These are phyloP conservation scores for Colletotrichum sp. DNA, from an alignment of 2,329 filamentous ascomycete species.

Conservation along the genomic window DNA sequence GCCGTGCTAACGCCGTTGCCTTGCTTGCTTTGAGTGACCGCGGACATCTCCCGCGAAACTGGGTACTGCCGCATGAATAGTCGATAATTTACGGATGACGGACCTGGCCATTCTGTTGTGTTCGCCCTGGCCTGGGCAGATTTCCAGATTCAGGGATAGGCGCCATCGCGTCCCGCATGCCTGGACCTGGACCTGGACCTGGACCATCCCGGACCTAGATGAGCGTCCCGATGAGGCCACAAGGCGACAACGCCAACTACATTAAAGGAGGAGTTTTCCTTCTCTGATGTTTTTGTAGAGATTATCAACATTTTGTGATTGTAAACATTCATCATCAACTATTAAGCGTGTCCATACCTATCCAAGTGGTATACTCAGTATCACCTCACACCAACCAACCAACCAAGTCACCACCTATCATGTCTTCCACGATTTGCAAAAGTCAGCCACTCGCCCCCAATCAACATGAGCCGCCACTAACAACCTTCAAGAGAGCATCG, in stretches of 20 bases:
- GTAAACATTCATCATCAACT: not conserved
- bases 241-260: slow-evolving; percentile 23
- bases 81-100: not conserved
- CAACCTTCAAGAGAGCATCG: slow-evolving; percentile 13
- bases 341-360: not conserved
- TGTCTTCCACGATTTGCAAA: slow-evolving; percentile 12
- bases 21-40: not conserved
- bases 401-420: not conserved
- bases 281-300: not conserved
- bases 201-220: slow-evolving; percentile 13
- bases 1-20: not conserved
- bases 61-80: slow-evolving; percentile 4
- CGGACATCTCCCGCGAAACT: slow-evolving; percentile 2
- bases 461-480: not conserved
- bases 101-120: slow-evolving; percentile 9
- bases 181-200: slow-evolving; percentile 15
- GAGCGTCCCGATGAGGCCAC: slow-evolving; percentile 25
- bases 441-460: not conserved
- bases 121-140: not conserved
- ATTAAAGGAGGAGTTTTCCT: slow-evolving; percentile 8
- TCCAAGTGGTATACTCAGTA: not conserved
- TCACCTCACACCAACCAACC: not conserved
- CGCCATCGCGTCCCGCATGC: slow-evolving; percentile 5
- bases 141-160: slow-evolving; percentile 9
- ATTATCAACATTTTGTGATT: not conserved